Evolutionary conservation across 768 basidiomycete species (phyloP), one percentile per base, ranked within the genome.

Genomic region (Trametopsis cervina): DNA sequence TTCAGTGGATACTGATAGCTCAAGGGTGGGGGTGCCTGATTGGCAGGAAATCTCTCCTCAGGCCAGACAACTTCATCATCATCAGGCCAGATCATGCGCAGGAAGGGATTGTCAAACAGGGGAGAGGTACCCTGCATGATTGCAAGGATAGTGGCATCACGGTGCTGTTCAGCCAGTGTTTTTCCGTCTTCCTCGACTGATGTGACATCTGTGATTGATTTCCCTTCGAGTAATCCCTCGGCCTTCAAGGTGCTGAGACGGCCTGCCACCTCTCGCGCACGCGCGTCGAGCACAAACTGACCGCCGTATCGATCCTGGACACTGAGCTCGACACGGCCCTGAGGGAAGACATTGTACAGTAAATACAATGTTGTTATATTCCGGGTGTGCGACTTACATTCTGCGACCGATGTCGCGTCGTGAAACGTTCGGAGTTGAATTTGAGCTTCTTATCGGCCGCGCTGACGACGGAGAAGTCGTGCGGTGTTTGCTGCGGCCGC

Each of bases 131-230:
- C 69, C 44, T 74, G 73, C 13, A 75, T 59, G 23, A 62, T 52
- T 40, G 54, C 48, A 1, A 73, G 60, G 7, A 73, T 52, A 12
- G 60, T 37, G 9, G 54, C 42, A 3, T 57, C 51, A 21, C 65
- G 72, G 40, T 72, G 67, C 3, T 63, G 62, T 51, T 86, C 83
- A 22, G 86, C 83, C 18, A 55, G 59, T 3, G 85, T 88, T 1
- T 75, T 76, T 33, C 66, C 72, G 35, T 75, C 81, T 26, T 69
- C 72, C 0, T 82, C 83, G 52, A 70, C 67, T 7, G 81, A 70
- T 20, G 64, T 72, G 20, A 86, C 66, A 5, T 60, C 60, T 0
- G 57, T 46, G 24, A 66, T 63, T 1, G 0, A 33, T 60, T 66
- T 61, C 49, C 69, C 57, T 63, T 61, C 46, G 43, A 70, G 47